Evolutionary conservation across 345 rosid genomes (phyloP).

Genomic region (Acer saccharum): DNA sequence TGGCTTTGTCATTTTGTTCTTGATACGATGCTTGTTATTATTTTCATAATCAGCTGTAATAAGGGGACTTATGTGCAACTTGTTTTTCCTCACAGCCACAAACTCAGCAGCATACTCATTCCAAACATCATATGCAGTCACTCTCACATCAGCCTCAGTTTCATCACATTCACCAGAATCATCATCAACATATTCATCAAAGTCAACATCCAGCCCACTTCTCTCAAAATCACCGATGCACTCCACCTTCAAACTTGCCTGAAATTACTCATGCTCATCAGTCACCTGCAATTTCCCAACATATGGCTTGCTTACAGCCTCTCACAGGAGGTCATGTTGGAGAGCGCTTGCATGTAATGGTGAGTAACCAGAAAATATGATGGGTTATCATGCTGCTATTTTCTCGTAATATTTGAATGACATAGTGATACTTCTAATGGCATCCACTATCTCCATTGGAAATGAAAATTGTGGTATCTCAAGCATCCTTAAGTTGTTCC

Average conservation of each 20-base stretch:
- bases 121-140: conserved; percentile 70
- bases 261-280: conserved; percentile 74
- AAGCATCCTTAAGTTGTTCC: neutral
- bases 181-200: conserved; percentile 66
- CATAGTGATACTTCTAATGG: neutral
- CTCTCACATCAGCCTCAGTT: conserved; percentile 69
- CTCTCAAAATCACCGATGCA: conserved; percentile 70
- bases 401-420: neutral
- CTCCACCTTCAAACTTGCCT: conserved; percentile 49
- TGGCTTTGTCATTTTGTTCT: neutral
- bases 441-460: neutral
- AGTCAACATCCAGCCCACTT: conserved; percentile 62
- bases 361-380: conserved; percentile 27
- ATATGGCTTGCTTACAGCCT: conserved; percentile 84
- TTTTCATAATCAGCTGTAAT: neutral
- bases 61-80: conserved; percentile 9
- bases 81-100: conserved; percentile 43
- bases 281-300: conserved; percentile 72
- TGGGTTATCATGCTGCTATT: neutral
- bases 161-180: conserved; percentile 68
- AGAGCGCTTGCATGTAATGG: conserved; percentile 72
- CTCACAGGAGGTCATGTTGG: conserved; percentile 63
- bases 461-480: neutral
- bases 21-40: neutral
- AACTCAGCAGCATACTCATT: conserved; percentile 58